phyloP scores from a whole-genome alignment of 2,329 filamentous ascomycete genomes.

The Xylaria digitata region DNA sequence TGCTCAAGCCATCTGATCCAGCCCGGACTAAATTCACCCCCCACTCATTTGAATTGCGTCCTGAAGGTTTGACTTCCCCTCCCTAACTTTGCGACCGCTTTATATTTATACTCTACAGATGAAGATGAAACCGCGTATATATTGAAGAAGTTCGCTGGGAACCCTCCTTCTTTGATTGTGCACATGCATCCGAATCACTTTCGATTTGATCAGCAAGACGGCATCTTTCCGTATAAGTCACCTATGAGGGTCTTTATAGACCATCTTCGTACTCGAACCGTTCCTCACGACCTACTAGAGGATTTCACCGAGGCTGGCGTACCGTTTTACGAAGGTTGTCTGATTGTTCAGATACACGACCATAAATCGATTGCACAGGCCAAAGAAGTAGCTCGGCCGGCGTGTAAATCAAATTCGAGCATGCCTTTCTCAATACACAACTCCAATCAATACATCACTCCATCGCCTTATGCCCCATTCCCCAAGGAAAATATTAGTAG shows the following conservation, averaged over 20 bases:
- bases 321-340: constrained; percentile 90
- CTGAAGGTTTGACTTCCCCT: constrained; percentile 60
- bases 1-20: constrained; percentile 61
- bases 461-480: constrained; percentile 85
- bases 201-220: constrained; percentile 92
- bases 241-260: constrained; percentile 87
- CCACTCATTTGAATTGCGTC: constrained; percentile 59
- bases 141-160: constrained; percentile 80
- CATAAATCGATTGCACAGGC: constrained; percentile 75
- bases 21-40: constrained; percentile 56
- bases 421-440: constrained; percentile 89
- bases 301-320: constrained; percentile 79
- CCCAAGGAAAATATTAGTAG: constrained; percentile 63
- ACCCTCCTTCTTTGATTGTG: constrained; percentile 83
- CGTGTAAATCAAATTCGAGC: constrained; percentile 69
- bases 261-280: constrained; percentile 78
- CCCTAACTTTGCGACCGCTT: background rate
- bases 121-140: constrained; percentile 77
- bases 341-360: constrained; percentile 95
- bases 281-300: constrained; percentile 89
- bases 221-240: constrained; percentile 90
- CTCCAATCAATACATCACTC: constrained; percentile 88
- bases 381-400: constrained; percentile 67
- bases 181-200: constrained; percentile 90
- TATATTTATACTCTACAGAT: constrained; percentile 61